These are phyloP conservation scores for Melianthus villosus DNA, from an alignment of 441 rosid genomes.

Conservation along the genomic window DNA sequence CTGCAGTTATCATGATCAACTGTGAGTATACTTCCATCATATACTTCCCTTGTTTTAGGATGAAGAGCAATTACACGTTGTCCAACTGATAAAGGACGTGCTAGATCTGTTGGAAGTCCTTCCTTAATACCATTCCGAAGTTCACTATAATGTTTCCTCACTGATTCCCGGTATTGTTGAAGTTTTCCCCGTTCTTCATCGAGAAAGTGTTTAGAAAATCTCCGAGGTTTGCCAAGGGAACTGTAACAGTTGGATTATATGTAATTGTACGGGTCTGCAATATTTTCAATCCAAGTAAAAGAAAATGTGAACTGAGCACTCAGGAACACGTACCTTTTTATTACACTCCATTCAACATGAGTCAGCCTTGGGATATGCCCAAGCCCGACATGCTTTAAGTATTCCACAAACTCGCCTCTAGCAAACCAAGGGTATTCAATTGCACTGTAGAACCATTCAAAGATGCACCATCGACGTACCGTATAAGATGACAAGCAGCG, in stretches of 20 bases:
- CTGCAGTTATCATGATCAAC: slow-evolving; percentile 76
- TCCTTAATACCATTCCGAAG: slow-evolving; percentile 59
- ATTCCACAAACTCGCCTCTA: slow-evolving; percentile 78
- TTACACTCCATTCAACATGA: slow-evolving; percentile 95
- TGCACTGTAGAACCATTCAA: slow-evolving; percentile 96
- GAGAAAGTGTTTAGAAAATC: slow-evolving; percentile 79
- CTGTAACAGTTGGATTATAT: slow-evolving; percentile 28
- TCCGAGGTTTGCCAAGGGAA: slow-evolving; percentile 95
- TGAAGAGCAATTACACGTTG: slow-evolving; percentile 77
- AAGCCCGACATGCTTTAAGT: slow-evolving; percentile 83
- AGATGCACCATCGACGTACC: slow-evolving; percentile 71
- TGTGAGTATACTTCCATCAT: slow-evolving; percentile 80
- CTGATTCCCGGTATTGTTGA: slow-evolving; percentile 70
- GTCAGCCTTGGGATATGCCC: slow-evolving; percentile 82
- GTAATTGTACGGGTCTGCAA: not conserved
- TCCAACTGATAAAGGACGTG: slow-evolving; percentile 85
- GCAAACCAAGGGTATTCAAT: slow-evolving; percentile 99
- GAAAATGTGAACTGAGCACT: not conserved
- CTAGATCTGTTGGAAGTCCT: slow-evolving; percentile 91
- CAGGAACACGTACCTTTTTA: slow-evolving; percentile 48
- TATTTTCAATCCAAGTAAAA: slow-evolving; percentile 4
- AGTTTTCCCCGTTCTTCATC: slow-evolving; percentile 74
- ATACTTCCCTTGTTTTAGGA: slow-evolving; percentile 77
- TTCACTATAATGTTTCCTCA: slow-evolving; percentile 71
- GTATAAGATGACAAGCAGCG: slow-evolving; percentile 45